Evolutionary conservation across 202 grass and related monocot species (phyloP).

Genomic region (Dendrocalamus latiflorus): DNA sequence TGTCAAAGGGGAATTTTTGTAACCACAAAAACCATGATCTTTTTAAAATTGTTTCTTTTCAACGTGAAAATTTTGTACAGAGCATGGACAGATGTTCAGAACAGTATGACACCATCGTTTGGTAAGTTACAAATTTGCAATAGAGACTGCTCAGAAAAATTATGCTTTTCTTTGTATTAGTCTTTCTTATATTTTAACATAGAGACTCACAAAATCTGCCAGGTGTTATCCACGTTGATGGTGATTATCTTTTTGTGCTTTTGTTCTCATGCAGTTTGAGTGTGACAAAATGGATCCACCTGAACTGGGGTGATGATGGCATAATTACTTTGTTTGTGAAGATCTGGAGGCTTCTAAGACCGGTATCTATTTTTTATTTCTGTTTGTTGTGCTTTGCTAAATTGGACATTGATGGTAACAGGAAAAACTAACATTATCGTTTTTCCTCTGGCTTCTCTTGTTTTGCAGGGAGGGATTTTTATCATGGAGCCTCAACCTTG

Average conservation of each 20-base stretch:
- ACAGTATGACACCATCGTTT: conserved; percentile 83
- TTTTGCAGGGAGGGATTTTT: conserved; percentile 74
- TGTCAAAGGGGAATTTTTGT: conserved; percentile 38
- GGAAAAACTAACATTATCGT: not conserved
- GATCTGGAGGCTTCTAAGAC: conserved; percentile 86
- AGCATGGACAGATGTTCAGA: conserved; percentile 47
- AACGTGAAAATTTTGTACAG: conserved; percentile 75
- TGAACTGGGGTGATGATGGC: conserved; percentile 98
- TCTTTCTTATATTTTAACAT: not conserved
- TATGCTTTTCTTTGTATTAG: not conserved
- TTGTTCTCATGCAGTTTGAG: conserved; percentile 77
- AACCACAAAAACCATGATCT: conserved; percentile 27
- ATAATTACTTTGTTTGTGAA: conserved; percentile 78
- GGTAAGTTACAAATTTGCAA: conserved; percentile 54
- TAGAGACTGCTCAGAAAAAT: not conserved
- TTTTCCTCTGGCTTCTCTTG: conserved; percentile 3
- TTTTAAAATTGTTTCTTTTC: conserved; percentile 59
- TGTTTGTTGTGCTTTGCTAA: conserved; percentile 9
- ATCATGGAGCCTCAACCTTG: conserved; percentile 94
- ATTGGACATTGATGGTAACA: conserved; percentile 2
- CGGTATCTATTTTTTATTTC: conserved; percentile 49
- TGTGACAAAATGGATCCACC: conserved; percentile 98
- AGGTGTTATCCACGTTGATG: not conserved
- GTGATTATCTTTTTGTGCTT: not conserved
- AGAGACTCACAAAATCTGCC: not conserved